Conservation (phyloP, 1,284 basidiomycete species). For the Nidula niveotomentosa region DNA sequence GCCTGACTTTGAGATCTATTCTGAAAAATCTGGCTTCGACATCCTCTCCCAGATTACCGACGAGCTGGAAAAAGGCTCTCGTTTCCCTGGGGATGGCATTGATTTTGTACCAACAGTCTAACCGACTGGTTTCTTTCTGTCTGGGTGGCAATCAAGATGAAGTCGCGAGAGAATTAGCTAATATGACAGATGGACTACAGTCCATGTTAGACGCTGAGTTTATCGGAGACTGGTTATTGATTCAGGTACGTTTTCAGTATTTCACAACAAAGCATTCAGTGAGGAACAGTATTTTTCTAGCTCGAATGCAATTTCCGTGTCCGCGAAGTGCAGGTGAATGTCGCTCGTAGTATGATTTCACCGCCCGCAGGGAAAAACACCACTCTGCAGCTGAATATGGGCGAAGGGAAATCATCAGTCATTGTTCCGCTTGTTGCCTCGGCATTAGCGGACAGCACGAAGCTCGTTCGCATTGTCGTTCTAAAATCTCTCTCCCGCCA, state of each 20-base stretch:
- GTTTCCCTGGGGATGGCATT: conserved; percentile 20
- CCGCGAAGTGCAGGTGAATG: conserved; percentile 36
- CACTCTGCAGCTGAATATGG: conserved; percentile 56
- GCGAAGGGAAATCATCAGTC: conserved; percentile 57
- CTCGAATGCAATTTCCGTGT: conserved; percentile 41
- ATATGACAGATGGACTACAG: conserved; percentile 8
- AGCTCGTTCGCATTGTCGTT: conserved; percentile 45
- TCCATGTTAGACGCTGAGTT: not conserved
- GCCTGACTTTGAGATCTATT: conserved; percentile 19
- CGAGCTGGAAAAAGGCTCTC: conserved; percentile 27
- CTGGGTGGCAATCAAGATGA: conserved; percentile 13
- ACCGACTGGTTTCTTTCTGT: conserved; percentile 21
- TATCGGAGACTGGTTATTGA: conserved; percentile 41
- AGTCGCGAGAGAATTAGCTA: conserved; percentile 32
- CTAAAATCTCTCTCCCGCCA: conserved; percentile 32
- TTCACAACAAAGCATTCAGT: not conserved
- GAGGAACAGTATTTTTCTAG: conserved; percentile 20
- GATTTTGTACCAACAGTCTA: conserved; percentile 31
- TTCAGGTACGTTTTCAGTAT: conserved; percentile 33
- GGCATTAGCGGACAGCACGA: conserved; percentile 37
- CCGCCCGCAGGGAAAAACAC: conserved; percentile 33
- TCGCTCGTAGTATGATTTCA: conserved; percentile 48
- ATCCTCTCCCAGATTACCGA: conserved; percentile 3
- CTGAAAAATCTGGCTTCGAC: conserved; percentile 18
- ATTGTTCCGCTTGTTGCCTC: conserved; percentile 44